These are phyloP conservation scores for Calonectria henricotiae DNA, from an alignment of 2,329 filamentous ascomycete genomes.

Conservation along the genomic window DNA sequence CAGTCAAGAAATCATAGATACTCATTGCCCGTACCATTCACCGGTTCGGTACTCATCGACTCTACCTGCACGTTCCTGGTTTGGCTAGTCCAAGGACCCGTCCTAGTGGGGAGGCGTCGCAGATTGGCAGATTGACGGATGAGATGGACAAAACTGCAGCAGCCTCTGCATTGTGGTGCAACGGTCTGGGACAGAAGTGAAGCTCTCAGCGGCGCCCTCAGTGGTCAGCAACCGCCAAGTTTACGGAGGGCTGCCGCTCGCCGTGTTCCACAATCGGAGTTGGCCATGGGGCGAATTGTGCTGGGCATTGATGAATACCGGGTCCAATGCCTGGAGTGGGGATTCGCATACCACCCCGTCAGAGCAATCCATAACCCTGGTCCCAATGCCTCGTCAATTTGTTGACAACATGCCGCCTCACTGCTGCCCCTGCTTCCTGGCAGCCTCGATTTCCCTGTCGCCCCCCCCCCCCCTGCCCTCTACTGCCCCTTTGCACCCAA, in stretches of 20 bases:
- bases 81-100: constrained; percentile 27
- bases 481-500: constrained; percentile 30
- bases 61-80: constrained; percentile 27
- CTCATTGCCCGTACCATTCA: constrained; percentile 26
- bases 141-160: constrained; percentile 37
- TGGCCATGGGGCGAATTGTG: constrained; percentile 23
- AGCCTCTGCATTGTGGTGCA: constrained; percentile 29
- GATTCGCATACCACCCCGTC: constrained; percentile 28
- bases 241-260: constrained; percentile 19
- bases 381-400: constrained; percentile 13
- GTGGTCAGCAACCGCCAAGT: constrained; percentile 26
- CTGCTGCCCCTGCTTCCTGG: constrained; percentile 13
- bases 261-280: constrained; percentile 23
- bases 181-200: constrained; percentile 25
- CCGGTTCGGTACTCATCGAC: constrained; percentile 23
- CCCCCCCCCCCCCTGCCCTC: constrained; percentile 24
- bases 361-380: constrained; percentile 11
- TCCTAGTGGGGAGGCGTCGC: constrained; percentile 34
- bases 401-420: constrained; percentile 26
- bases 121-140: constrained; percentile 30
- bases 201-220: constrained; percentile 33
- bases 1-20: constrained; percentile 28
- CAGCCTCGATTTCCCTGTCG: constrained; percentile 25
- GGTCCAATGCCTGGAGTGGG: constrained; percentile 32
- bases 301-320: constrained; percentile 25